Conservation (phyloP, 2,329 filamentous ascomycete species). For the Tetracladium maxilliforme region DNA sequence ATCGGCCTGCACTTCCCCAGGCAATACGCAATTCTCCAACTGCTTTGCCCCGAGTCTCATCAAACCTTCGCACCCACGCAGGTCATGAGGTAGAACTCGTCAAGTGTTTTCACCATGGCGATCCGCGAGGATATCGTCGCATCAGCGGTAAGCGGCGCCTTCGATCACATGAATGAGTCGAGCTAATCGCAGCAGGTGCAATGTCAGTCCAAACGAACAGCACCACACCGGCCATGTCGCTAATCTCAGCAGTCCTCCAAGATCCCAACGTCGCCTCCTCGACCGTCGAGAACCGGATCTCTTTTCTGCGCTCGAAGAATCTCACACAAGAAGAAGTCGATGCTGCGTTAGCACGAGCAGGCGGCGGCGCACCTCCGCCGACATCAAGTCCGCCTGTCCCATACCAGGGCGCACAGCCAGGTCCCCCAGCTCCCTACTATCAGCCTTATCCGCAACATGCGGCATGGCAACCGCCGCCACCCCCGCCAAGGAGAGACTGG, state of each 20-base stretch:
- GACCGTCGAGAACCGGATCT: conserved; percentile 81
- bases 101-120: conserved; percentile 45
- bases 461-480: conserved; percentile 33
- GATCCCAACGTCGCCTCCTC: conserved; percentile 84
- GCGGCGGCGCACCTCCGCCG: conserved; percentile 36
- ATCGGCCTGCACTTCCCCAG: too few relatives aligned
- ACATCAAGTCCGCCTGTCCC: too few relatives aligned
- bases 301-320: conserved; percentile 93
- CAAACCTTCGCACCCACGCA: too few relatives aligned
- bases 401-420: conserved; percentile 26
- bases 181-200: conserved; percentile 14
- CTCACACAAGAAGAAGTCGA: conserved; percentile 93
- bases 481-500: conserved; percentile 75
- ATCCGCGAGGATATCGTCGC: conserved; percentile 87
- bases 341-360: conserved; percentile 61
- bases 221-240: too few relatives aligned
- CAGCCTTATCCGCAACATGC: conserved; percentile 43
- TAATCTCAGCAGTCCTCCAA: conserved; percentile 56
- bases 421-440: conserved; percentile 23
- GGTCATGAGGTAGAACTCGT: too few relatives aligned
- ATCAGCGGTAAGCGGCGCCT: conserved; percentile 51
- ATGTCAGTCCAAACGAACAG: conserved; percentile 10
- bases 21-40: too few relatives aligned
- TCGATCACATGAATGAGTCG: conserved; percentile 9
- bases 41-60: too few relatives aligned